These are phyloP conservation scores for Fusarium sp. DNA, from an alignment of 2,329 filamentous ascomycete genomes.

Conservation along the genomic window DNA sequence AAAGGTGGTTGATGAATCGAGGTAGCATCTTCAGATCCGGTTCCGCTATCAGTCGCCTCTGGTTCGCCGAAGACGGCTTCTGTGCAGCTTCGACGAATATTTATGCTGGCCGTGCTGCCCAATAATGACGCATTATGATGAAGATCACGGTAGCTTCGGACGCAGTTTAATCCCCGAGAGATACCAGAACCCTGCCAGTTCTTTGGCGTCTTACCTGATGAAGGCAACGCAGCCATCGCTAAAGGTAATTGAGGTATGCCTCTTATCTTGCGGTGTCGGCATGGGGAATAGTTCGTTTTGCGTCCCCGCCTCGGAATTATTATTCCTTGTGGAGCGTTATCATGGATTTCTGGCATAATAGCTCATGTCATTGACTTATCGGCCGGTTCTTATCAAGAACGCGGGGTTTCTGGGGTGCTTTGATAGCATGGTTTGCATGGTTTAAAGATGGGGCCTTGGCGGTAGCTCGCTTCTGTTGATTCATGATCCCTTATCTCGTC, in stretches of 20 bases:
- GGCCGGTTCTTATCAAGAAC: neutral
- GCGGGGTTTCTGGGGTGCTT: neutral
- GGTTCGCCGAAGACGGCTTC: too few species aligned
- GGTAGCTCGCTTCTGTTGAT: too few species aligned
- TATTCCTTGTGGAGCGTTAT: too few species aligned
- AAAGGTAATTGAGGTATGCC: neutral
- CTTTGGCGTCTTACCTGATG: neutral
- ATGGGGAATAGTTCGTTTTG: neutral
- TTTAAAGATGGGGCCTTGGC: too few species aligned
- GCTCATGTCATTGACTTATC: slow-evolving; percentile 2
- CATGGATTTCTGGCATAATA: neutral
- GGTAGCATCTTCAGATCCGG: neutral
- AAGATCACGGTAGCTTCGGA: neutral
- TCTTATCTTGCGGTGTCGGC: slow-evolving; percentile 1
- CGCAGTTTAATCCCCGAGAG: neutral
- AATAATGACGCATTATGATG: neutral
- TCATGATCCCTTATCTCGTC: too few species aligned
- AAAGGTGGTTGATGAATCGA: neutral
- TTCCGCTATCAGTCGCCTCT: too few species aligned
- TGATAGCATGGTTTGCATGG: too few species aligned
- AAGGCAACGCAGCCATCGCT: neutral
- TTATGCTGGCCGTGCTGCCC: neutral
- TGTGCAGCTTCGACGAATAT: neutral
- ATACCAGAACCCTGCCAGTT: neutral
- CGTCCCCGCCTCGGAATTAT: neutral